phyloP scores from a whole-genome alignment of 768 basidiomycete species.

The Pseudohyphozyma bogoriensis region DNA sequence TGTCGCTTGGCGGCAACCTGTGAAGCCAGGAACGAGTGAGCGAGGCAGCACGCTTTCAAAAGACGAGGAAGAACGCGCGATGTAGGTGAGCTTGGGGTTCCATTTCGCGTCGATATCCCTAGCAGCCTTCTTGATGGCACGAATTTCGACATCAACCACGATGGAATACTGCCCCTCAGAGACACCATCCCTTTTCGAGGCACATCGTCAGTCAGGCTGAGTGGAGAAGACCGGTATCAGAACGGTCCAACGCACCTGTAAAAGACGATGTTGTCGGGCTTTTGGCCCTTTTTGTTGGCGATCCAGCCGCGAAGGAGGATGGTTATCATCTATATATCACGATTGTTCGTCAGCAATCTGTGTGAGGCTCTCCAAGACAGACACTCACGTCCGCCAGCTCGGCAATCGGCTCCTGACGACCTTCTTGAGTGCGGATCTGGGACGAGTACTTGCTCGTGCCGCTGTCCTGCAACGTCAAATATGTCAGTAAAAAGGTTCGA shows the following conservation, averaged over 20 bases:
- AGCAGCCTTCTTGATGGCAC: constrained; percentile 15
- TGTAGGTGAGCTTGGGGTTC: constrained; percentile 19
- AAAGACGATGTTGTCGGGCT: constrained; percentile 11
- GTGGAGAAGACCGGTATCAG: too few relatives aligned
- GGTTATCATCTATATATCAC: constrained; percentile 10
- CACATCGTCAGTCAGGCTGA: too few relatives aligned
- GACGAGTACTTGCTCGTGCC: too few relatives aligned
- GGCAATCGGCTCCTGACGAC: constrained; percentile 16
- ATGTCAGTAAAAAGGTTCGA: too few relatives aligned
- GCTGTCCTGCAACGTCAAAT: too few relatives aligned
- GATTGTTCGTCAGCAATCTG: too few relatives aligned
- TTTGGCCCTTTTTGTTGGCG: not conserved
- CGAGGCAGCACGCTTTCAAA: not conserved
- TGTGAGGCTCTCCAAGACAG: too few relatives aligned
- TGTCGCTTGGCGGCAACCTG: constrained; percentile 3
- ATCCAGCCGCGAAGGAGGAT: constrained; percentile 3
- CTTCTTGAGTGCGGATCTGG: constrained; percentile 22
- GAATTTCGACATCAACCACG: constrained; percentile 16
- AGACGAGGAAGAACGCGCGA: not conserved
- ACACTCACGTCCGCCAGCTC: constrained; percentile 2
- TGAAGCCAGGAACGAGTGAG: constrained; percentile 10
- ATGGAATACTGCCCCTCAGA: constrained; percentile 19
- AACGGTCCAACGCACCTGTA: too few relatives aligned
- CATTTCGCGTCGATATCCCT: constrained; percentile 13
- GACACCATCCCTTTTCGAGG: constrained; percentile 23